phyloP scores from a whole-genome alignment of 371 early-diverging fungal species.

The Edhazardia aedis region DNA sequence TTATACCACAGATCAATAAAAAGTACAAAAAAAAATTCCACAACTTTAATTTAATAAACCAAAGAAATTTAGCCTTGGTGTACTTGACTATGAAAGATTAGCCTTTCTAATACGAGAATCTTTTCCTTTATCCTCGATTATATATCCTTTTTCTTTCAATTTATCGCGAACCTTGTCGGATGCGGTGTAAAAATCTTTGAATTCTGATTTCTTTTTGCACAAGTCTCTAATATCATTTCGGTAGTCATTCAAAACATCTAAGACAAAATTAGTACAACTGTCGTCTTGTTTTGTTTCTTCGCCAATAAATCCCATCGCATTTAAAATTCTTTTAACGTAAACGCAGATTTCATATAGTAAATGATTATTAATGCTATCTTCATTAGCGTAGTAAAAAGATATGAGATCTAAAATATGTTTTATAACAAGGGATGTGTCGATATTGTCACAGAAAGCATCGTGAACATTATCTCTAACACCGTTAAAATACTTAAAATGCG shows the following conservation, averaged over 20 bases:
- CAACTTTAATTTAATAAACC: no score
- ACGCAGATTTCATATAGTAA: conserved; percentile 9
- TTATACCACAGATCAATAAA: no score
- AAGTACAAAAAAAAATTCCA: no score
- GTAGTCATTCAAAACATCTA: conserved; percentile 24
- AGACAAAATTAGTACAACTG: conserved; percentile 4
- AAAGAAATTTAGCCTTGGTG: no score
- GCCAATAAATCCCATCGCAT: conserved; percentile 26
- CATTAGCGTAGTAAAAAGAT: conserved; percentile 11
- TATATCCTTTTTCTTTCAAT: conserved; percentile 24
- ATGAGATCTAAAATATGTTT: conserved; percentile 23
- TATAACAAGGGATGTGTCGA: conserved; percentile 24
- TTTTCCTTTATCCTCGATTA: conserved; percentile 37
- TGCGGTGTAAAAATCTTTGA: conserved; percentile 18
- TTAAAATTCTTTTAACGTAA: conserved; percentile 20
- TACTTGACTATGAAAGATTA: no score
- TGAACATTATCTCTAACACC: conserved; percentile 12
- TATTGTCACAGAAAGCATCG: conserved; percentile 24
- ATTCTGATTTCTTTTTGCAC: conserved; percentile 12
- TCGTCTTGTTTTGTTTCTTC: neutral
- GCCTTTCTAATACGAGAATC: conserved; percentile 24
- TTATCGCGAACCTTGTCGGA: conserved; percentile 39
- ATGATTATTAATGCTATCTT: neutral
- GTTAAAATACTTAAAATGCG: conserved; percentile 3
- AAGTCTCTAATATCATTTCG: conserved; percentile 30